Evolutionary conservation across 2,329 filamentous ascomycete genomes (phyloP), one percentile per base, ranked within the genome.

Genomic region (Ophiostoma sp.): DNA sequence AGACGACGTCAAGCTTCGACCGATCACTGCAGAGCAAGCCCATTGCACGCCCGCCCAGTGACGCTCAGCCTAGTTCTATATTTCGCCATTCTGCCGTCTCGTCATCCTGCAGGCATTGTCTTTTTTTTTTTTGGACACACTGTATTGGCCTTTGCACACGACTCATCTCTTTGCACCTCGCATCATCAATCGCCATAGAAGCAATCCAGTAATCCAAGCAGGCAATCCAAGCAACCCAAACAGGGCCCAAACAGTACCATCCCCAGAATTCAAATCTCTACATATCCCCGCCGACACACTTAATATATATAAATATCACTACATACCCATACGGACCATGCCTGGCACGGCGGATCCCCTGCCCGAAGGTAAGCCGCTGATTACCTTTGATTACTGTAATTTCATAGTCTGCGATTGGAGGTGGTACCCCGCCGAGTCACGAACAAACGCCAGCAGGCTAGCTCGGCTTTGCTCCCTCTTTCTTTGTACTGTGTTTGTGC

Each of bases 291-390:
- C 35, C 62, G 35, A 8, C 33, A 3, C 23, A 31, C 52, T 36
- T 39, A 23, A 65, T 65, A n/a, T 39, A 64, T 39, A 36, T 39
- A 41, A 11, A 1, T 31, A 31, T 31, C 27, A 31, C 27, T 31
- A 31, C 27, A 31, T 41, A 41, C 39, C 39, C 11, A 41, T 41
- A 65, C 62, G 33, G 33, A 39, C n/a, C 27, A 73, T 72, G 72
- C 68, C 35, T 68, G 70, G 33, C 68, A 64, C 71, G 60, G 71
- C 72, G 48, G 69, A 71, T 68, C 67, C 67, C 23, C 70, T 41
- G 70, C 66, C 72, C 52, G 52, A 71, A 71, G 70, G 72, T 73
- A 70, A 71, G 68, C 65, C 67, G 65, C 17, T 70, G 70, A 70
- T 39, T 36, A 36, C 68, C 31, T 64, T 65, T 65, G 10, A 65